Conservation (phyloP, 2,329 filamentous ascomycete species). For the Tolypocladium sp. region DNA sequence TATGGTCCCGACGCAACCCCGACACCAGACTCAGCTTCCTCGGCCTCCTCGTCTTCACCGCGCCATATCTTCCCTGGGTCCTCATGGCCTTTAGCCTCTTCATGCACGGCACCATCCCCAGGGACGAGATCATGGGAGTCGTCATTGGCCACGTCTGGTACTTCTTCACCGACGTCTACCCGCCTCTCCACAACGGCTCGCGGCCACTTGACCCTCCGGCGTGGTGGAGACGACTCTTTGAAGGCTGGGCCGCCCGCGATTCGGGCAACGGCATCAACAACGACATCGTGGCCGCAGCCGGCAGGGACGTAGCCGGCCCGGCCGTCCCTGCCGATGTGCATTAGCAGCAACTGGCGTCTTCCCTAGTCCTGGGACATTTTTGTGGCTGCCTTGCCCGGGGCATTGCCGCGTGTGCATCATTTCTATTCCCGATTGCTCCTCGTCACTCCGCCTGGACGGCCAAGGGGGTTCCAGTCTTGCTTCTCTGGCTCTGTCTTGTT, state of each 20-base stretch:
- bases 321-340: neutral
- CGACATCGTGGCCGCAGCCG: conserved; percentile 52
- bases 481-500: neutral
- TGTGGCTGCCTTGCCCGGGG: neutral
- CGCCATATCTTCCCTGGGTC: conserved; percentile 93
- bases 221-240: conserved; percentile 87
- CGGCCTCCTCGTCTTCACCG: conserved; percentile 82
- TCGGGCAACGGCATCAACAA: conserved; percentile 48
- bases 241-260: conserved; percentile 39
- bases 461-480: neutral
- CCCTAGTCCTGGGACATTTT: neutral
- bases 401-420: neutral
- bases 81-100: conserved; percentile 85
- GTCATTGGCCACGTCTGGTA: conserved; percentile 96
- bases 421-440: neutral
- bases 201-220: conserved; percentile 79
- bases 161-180: conserved; percentile 96
- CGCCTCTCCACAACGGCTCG: conserved; percentile 75
- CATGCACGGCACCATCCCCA: conserved; percentile 82
- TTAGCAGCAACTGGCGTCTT: neutral
- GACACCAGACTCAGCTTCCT: conserved; percentile 84
- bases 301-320: conserved; percentile 12
- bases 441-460: neutral
- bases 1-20: conserved; percentile 93
- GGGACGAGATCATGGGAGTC: conserved; percentile 93